A percentile compares a stretch with the other conserved stretches of the same genome.
Conservation (phyloP, 805 yeast genomes). For the Wickerhamiella kurtzmanii region DNA sequence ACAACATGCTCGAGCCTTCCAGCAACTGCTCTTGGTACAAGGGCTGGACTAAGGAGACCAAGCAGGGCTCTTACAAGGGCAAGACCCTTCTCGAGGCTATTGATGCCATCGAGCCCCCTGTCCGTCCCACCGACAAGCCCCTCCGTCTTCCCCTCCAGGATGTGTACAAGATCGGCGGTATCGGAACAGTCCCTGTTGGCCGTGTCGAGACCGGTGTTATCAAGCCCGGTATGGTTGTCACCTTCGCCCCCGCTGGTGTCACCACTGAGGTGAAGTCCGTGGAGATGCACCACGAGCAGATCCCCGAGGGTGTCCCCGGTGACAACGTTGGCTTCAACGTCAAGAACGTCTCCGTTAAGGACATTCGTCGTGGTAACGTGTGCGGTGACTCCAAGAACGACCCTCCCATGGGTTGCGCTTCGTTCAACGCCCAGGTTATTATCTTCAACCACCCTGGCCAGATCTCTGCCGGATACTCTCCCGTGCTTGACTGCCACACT, state of each 20-base stretch:
- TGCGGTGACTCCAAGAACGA: conserved; percentile 84
- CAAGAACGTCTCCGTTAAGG: conserved; percentile 81
- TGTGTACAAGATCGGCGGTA: conserved; percentile 88
- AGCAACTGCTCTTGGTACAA: conserved; percentile 78
- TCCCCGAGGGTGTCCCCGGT: conserved; percentile 74
- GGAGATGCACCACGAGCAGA: conserved; percentile 76
- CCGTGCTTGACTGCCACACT: conserved; percentile 86
- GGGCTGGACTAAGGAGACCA: conserved; percentile 73
- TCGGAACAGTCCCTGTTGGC: conserved; percentile 87
- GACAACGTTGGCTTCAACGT: conserved; percentile 86
- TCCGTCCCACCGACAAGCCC: conserved; percentile 75
- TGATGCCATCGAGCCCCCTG: conserved; percentile 68
- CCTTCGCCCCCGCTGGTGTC: conserved; percentile 84
- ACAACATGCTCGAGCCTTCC: conserved; percentile 79
- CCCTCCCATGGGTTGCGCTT: conserved; percentile 66
- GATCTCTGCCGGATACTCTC: conserved; percentile 80
- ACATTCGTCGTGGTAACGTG: conserved; percentile 86
- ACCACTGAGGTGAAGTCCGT: conserved; percentile 84
- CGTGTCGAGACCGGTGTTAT: conserved; percentile 87
- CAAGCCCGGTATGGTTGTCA: conserved; percentile 82
- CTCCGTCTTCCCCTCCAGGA: conserved; percentile 83
- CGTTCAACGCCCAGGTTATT: conserved; percentile 77
- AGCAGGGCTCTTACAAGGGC: conserved; percentile 58
- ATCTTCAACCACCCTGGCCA: conserved; percentile 89
- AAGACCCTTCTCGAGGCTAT: conserved; percentile 76